Evolutionary conservation across 2,329 filamentous ascomycete genomes (phyloP), one percentile per base, ranked within the genome.

Genomic region (Parastagonospora nodorum): DNA sequence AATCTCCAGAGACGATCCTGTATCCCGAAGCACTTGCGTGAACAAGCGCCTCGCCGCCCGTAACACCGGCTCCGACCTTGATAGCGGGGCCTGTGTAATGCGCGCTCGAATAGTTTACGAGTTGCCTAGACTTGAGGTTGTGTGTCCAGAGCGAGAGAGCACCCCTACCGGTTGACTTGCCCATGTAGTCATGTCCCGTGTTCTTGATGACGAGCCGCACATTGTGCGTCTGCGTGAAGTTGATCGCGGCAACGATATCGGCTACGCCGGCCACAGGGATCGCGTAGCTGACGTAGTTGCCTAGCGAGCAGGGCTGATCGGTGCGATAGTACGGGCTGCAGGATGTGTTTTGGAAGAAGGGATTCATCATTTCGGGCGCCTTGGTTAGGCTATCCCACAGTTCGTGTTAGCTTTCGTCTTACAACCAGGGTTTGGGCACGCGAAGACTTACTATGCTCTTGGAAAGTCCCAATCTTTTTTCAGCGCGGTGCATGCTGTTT

Each of bases 101-200:
- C 4, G 54, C 16, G 44, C 55, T 53, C n/a, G 50, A 52, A 48
- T 61, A 68, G 16, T 66, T 45, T 14, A 40, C 44, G n/a, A 68
- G 55, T 16, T 55, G 40, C 24, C 58, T 50, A 11, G 40, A 51
- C 41, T 70, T 71, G 4, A 72, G 51, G 16, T 63, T 41, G 31
- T 70, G 68, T 5, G 61, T 70, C 68, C 68, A 72, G 36, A 71
- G 50, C 15, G 54, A 56, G 16, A 72, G 58, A 4, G 62, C 55
- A 27, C 66, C 66, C 31, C 57, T 56, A 14, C 67, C 68, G n/a
- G 64, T 70, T 5, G 66, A 69, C 8, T 59, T 57, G 4, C 67
- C 68, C 12, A 63, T 40, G 14, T 60, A 69, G 40, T 44, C 42
- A 28, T 44, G 42, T 5, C 42, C 42, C 5, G 42, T 44, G 19